A percentile compares a stretch with the other conserved stretches of the same genome.
Conservation (phyloP, 2,329 filamentous ascomycete genomes). For the Arthrinium phaeospermum region DNA sequence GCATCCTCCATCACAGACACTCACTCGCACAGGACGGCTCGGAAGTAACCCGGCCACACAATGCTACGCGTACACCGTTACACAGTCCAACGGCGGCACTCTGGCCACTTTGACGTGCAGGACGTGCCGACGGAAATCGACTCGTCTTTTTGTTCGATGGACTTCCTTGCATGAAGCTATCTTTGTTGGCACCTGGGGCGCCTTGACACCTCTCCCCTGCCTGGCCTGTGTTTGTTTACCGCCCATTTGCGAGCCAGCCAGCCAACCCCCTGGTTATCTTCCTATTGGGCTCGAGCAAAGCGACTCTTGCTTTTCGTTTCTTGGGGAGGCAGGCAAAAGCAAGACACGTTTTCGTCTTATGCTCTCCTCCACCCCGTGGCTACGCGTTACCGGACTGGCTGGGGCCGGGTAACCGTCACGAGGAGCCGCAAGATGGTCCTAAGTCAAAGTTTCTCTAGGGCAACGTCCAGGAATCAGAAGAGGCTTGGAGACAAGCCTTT, state of each 20-base stretch:
- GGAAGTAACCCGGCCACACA: neutral
- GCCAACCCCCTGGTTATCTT: neutral
- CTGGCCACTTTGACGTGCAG: neutral
- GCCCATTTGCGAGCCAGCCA: neutral
- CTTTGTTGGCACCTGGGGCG: neutral
- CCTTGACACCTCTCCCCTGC: neutral
- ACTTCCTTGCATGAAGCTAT: neutral
- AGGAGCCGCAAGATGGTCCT: neutral
- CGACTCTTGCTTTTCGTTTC: neutral
- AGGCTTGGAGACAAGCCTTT: constrained; percentile 13
- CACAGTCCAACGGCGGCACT: neutral
- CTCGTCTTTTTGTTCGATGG: neutral
- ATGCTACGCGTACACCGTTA: neutral
- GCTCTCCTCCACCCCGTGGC: neutral
- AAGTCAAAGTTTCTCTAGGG: neutral
- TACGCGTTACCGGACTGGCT: neutral
- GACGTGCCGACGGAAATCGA: neutral
- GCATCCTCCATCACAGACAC: neutral
- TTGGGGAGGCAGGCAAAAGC: neutral
- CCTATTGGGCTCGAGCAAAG: neutral
- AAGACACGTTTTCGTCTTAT: neutral
- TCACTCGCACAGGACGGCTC: neutral
- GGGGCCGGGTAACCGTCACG: constrained; percentile 5
- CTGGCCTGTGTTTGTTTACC: neutral
- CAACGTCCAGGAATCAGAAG: constrained; percentile 4